These are phyloP conservation scores for Yamadazyma taylorii DNA, from an alignment of 1,139 yeast genomes.

Conservation along the genomic window DNA sequence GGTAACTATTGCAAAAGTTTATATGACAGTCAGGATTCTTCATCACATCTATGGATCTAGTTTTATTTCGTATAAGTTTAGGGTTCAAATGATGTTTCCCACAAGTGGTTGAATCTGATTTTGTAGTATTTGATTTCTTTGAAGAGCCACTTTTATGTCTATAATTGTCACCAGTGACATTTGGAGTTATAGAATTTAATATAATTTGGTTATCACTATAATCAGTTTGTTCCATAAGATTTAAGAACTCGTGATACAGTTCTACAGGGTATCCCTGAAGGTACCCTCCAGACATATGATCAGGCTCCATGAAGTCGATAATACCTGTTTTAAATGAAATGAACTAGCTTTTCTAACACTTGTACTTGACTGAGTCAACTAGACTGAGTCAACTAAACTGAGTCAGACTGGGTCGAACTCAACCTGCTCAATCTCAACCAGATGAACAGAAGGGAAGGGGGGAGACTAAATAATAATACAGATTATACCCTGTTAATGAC, in stretches of 20 bases:
- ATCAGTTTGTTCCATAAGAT: conserved; percentile 27
- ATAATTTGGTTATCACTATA: conserved; percentile 20
- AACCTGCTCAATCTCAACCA: too few relatives aligned
- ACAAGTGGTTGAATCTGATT: neutral
- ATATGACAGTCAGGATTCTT: neutral
- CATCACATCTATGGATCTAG: conserved; percentile 3
- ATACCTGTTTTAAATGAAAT: too few relatives aligned
- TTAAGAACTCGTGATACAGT: conserved; percentile 34
- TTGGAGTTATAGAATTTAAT: conserved; percentile 7
- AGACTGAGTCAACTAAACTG: too few relatives aligned
- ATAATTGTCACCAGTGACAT: too few relatives aligned
- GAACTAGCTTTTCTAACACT: too few relatives aligned
- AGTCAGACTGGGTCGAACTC: too few relatives aligned
- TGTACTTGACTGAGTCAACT: too few relatives aligned
- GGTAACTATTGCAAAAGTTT: conserved; percentile 8
- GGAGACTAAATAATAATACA: too few relatives aligned
- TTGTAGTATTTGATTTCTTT: neutral
- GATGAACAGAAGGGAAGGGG: too few relatives aligned
- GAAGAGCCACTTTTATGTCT: too few relatives aligned
- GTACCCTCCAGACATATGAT: neutral
- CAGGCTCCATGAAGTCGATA: neutral
- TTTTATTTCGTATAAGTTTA: neutral
- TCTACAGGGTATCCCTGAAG: conserved; percentile 18
- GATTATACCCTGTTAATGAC: too few relatives aligned
- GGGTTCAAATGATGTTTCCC: too few relatives aligned